Base-by-base conservation (phyloP, 2,329 filamentous ascomycete genomes). In the Lachnellula willkommii region DNA sequence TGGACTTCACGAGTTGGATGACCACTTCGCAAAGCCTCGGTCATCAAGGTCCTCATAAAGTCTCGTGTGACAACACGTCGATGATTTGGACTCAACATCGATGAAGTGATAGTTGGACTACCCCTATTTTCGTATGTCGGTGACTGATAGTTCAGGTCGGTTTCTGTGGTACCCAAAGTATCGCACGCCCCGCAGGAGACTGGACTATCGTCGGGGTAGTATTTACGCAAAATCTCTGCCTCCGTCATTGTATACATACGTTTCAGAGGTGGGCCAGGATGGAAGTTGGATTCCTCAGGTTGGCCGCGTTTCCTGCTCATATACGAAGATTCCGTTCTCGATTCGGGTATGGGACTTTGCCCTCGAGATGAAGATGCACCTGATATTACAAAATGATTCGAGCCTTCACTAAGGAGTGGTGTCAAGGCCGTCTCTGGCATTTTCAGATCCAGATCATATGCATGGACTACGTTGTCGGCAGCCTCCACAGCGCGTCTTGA, bases 401-500 rank as follows among this genome's bases (percentile, higher is more conserved):
- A 45, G 4, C 52, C 36, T 28, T 65, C 60, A 12, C 45, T 28
- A 15, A 62, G 60, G 26, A 58, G 60, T 5, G 62, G 58, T 5
- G 63, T 60, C 12, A 70, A 70, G 7, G 80, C 82, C 12, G 79
- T 82, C 60, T 86, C 82, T n/a, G 86, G 85, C 43, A 89, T 78
- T 63, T 86, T 82, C 83, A 89, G 87, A 65, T 89, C 85, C 70
- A 89, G 80, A 65, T 89, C 86, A 63, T 88, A 88, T 12, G 86
- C 86, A 69, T 89, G 84, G 9, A 89, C 85, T 17, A 89, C 85
- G 63, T 89, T 89, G 68, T 89, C 86, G 7, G 86, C 86, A 20
- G 86, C 86, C 69, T 89, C 86, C 4, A 89, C 83, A 1, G 86
- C 86, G 57, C 86, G 77, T 66, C 84, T 79, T 53, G 86, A 87